These are phyloP conservation scores for Dendrobium nobile DNA, from an alignment of 106 monocot genomes.

Conservation along the genomic window DNA sequence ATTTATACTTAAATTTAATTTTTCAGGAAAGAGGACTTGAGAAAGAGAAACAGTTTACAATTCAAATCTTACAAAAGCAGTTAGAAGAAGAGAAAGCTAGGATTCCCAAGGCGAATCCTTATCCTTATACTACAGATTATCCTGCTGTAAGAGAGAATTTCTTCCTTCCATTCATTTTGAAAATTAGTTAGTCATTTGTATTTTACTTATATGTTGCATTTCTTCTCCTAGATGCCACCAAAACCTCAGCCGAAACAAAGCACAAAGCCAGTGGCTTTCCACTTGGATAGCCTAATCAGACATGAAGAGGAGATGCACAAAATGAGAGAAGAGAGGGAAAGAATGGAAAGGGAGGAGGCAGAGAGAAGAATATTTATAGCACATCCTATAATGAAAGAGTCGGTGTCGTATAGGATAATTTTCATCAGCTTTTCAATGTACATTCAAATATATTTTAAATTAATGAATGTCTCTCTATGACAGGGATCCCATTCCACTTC, in stretches of 20 bases:
- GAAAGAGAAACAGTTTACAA: conserved; percentile 59
- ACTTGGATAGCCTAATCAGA: conserved; percentile 66
- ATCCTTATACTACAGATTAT: conserved; percentile 92
- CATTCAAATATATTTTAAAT: not conserved
- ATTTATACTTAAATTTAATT: not conserved
- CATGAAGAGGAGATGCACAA: conserved; percentile 75
- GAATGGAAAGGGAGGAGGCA: conserved; percentile 68
- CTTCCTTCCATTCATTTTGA: not conserved
- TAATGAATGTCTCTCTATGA: not conserved
- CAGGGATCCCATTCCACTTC: conserved; percentile 79
- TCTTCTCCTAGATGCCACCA: conserved; percentile 60
- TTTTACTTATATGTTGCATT: not conserved
- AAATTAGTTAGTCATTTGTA: not conserved
- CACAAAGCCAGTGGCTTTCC: conserved; percentile 77
- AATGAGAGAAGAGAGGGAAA: conserved; percentile 48
- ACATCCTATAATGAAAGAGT: conserved; percentile 63
- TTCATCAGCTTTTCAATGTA: not conserved
- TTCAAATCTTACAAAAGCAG: conserved; percentile 45
- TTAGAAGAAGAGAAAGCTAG: conserved; percentile 69
- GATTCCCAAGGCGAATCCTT: conserved; percentile 69
- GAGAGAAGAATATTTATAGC: conserved; percentile 63
- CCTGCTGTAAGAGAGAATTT: conserved; percentile 53
- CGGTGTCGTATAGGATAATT: not conserved
- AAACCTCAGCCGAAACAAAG: conserved; percentile 74
- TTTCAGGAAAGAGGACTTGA: conserved; percentile 68